Conservation (phyloP, 176 grass and related monocot genomes). For the Triticum dicoccoides region DNA sequence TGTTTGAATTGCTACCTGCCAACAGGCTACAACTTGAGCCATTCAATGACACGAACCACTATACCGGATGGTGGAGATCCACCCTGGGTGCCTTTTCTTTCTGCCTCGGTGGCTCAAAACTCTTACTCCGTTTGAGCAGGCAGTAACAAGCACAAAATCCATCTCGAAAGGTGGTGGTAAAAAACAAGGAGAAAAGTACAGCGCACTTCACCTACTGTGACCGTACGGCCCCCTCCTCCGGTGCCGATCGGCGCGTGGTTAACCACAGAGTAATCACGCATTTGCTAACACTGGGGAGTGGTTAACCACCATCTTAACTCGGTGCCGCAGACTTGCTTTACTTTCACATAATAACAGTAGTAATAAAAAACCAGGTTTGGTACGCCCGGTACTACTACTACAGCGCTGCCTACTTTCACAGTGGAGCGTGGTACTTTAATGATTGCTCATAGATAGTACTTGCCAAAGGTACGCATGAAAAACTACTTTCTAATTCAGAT, state of each 20-base stretch:
- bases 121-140: neutral
- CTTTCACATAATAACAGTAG: neutral
- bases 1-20: constrained; percentile 39
- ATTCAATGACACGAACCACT: constrained; percentile 13
- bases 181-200: neutral
- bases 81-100: neutral
- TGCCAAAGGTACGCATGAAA: too few species aligned
- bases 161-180: neutral
- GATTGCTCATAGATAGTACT: too few species aligned
- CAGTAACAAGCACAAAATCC: neutral
- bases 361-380: too few species aligned
- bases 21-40: neutral
- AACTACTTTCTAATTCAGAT: too few species aligned
- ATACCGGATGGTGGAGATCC: too few species aligned
- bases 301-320: neutral
- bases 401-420: too few species aligned
- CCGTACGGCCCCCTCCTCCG: neutral
- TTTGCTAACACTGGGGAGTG: neutral
- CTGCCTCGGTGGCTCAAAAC: neutral
- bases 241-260: neutral
- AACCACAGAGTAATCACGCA: constrained; percentile 21
- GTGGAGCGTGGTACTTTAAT: too few species aligned
- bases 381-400: too few species aligned
- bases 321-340: neutral
- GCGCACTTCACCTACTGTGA: neutral